Conservation (phyloP, 2,329 filamentous ascomycete genomes). For the Aspergillus sp. region DNA sequence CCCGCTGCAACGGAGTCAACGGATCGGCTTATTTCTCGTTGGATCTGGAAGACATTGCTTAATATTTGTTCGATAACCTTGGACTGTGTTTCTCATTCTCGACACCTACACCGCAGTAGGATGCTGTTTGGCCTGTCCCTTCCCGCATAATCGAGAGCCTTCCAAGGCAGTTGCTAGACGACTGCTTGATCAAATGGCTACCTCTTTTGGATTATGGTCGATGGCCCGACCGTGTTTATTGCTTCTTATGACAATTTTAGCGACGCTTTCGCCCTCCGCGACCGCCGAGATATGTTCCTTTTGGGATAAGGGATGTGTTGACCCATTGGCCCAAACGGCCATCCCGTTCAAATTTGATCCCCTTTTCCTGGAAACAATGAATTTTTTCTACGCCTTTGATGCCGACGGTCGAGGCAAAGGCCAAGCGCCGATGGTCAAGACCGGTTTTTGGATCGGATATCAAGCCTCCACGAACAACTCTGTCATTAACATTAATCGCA, state of each 20-base stretch:
- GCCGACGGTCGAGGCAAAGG: slow-evolving; percentile 31
- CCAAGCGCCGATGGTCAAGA: slow-evolving; percentile 36
- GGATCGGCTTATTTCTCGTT: neutral
- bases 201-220: slow-evolving; percentile 11
- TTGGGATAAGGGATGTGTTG: slow-evolving; percentile 36
- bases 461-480: slow-evolving; percentile 27
- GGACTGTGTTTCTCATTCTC: neutral
- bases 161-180: slow-evolving; percentile 22
- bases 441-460: slow-evolving; percentile 38
- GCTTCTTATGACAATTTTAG: slow-evolving; percentile 19
- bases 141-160: slow-evolving; percentile 17
- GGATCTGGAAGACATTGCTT: neutral
- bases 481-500: slow-evolving; percentile 33
- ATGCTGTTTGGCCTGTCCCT: slow-evolving; percentile 24
- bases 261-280: slow-evolving; percentile 19
- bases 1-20: neutral
- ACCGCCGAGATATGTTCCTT: slow-evolving; percentile 37
- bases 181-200: slow-evolving; percentile 21
- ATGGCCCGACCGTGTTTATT: slow-evolving; percentile 17
- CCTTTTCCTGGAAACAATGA: slow-evolving; percentile 33
- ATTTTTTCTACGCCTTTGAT: slow-evolving; percentile 38
- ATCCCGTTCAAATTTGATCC: slow-evolving; percentile 34
- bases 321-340: slow-evolving; percentile 39
- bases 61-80: neutral
- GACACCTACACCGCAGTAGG: slow-evolving; percentile 20